Percentiles rank a stretch among this genome's conserved stretches.
Evolutionary conservation across 768 basidiomycete species (phyloP).

Genomic region (Harrya chromipes): DNA sequence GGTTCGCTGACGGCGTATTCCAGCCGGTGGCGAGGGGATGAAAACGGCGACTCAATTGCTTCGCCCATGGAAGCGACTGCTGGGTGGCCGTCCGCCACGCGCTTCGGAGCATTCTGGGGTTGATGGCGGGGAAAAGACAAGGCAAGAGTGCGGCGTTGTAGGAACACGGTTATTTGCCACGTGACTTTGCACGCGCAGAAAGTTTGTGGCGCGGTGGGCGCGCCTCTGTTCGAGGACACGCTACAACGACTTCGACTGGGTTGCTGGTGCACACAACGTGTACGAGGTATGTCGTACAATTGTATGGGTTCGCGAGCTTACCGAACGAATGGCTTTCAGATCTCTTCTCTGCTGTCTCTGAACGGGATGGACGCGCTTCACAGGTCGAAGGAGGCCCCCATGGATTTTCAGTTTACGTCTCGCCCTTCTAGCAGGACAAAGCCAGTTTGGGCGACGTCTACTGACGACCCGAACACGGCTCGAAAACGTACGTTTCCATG

Average conservation of each 20-base stretch:
- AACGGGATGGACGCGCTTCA: slow-evolving; percentile 24
- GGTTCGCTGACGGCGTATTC: slow-evolving; percentile 49
- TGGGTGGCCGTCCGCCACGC: slow-evolving; percentile 24
- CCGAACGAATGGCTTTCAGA: neutral
- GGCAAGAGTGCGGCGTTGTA: too few relatives aligned
- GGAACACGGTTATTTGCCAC: slow-evolving; percentile 16
- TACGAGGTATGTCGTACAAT: slow-evolving; percentile 11
- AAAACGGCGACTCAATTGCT: slow-evolving; percentile 40
- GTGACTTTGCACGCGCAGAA: slow-evolving; percentile 20
- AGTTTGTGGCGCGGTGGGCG: slow-evolving; percentile 9
- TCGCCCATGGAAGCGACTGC: slow-evolving; percentile 10
- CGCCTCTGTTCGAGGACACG: slow-evolving; percentile 11
- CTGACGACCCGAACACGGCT: slow-evolving; percentile 50
- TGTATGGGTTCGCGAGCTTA: neutral
- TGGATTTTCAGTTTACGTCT: slow-evolving; percentile 87
- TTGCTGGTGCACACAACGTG: slow-evolving; percentile 5
- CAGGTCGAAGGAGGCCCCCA: slow-evolving; percentile 77
- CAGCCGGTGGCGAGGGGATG: slow-evolving; percentile 52
- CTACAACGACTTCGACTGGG: slow-evolving; percentile 2
- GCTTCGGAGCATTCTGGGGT: slow-evolving; percentile 27
- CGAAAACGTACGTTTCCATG: slow-evolving; percentile 63
- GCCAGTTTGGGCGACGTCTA: slow-evolving; percentile 53
- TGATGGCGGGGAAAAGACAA: slow-evolving; percentile 2
- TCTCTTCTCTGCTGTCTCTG: neutral
- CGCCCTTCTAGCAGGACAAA: slow-evolving; percentile 49